Conservation (phyloP, 2,329 filamentous ascomycete genomes). For the Aureobasidium sp. region DNA sequence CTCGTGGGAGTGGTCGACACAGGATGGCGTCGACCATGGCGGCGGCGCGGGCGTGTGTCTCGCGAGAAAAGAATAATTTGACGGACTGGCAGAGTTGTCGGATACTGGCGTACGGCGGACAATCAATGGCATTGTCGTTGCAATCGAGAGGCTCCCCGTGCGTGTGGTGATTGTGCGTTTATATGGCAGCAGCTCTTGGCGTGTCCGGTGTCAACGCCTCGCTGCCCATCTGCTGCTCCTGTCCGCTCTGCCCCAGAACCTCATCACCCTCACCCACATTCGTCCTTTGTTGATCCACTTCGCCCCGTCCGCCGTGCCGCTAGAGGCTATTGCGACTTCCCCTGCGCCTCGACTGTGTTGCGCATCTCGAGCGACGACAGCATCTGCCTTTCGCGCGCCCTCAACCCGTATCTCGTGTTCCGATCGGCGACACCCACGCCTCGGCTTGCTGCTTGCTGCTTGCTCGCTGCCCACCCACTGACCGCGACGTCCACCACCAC, state of each 20-base stretch:
- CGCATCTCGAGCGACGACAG: neutral
- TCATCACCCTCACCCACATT: slow-evolving; percentile 9
- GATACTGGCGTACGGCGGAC: neutral
- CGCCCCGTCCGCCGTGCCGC: slow-evolving; percentile 5
- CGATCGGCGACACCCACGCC: slow-evolving; percentile 7
- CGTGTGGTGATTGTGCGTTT: neutral
- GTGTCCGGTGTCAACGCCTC: neutral
- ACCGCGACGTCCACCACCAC: neutral
- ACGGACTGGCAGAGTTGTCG: neutral
- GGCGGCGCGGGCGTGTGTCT: neutral
- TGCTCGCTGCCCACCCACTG: neutral
- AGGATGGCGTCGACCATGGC: neutral
- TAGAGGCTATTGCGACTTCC: slow-evolving; percentile 3
- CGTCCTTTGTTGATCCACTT: slow-evolving; percentile 9
- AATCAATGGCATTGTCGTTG: neutral
- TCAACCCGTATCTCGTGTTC: neutral
- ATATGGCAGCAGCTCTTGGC: neutral
- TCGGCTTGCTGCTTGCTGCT: slow-evolving; percentile 10
- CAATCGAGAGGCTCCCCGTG: neutral
- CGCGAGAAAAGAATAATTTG: neutral
- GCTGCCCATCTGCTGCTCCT: neutral
- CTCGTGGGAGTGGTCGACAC: neutral
- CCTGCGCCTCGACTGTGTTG: neutral
- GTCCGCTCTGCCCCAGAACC: neutral
- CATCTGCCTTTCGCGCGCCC: neutral